Percentiles rank a stretch among this genome's conserved stretches.
These are phyloP conservation scores for Fraxinus angustifolia DNA, from an alignment of 305 asterid species.

Conservation along the genomic window DNA sequence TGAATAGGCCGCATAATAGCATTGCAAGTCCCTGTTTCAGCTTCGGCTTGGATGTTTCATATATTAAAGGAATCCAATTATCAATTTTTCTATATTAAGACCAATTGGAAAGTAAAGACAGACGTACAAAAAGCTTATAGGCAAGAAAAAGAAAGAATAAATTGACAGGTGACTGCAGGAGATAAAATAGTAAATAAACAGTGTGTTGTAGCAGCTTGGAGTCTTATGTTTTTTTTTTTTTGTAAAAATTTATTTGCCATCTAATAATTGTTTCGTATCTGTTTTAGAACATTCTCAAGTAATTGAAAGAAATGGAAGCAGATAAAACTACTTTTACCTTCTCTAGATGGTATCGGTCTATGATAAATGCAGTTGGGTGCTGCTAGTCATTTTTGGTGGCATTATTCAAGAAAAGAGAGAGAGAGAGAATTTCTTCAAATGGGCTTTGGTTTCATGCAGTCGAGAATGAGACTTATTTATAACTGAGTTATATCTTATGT, in stretches of 20 bases:
- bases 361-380: not conserved
- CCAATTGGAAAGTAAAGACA: not conserved
- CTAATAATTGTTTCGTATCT: not conserved
- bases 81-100: not conserved
- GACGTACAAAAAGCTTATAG: not conserved
- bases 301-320: not conserved
- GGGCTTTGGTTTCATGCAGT: not conserved
- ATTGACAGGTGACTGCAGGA: not conserved
- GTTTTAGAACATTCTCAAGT: not conserved
- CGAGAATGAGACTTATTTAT: not conserved
- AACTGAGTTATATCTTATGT: not conserved
- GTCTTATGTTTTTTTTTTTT: not conserved
- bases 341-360: not conserved
- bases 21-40: not conserved
- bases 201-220: not conserved
- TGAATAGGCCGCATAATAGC: not conserved
- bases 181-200: not conserved
- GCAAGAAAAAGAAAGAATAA: not conserved
- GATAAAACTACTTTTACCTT: not conserved
- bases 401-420: not conserved
- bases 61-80: not conserved
- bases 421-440: not conserved
- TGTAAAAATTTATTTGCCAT: not conserved
- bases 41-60: not conserved
- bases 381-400: not conserved